Base-by-base conservation (phyloP, 352 stramenopile species). In the Phytophthora pinifolia region DNA sequence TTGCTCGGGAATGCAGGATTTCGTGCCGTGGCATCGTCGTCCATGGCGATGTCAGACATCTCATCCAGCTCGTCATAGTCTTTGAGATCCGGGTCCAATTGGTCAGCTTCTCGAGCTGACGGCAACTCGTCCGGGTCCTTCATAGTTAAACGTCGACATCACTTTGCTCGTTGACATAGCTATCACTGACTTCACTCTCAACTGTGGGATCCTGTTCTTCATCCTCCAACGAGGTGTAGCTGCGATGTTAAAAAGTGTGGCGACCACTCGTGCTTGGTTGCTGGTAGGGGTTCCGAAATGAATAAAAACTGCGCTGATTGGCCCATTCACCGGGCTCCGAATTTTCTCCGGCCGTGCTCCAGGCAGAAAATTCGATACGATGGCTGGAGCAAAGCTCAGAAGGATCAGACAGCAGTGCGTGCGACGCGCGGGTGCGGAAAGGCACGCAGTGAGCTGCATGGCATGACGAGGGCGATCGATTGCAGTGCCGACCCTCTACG, bases 161-260 rank as follows among this genome's bases (percentile, higher is more conserved):
- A 25, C 20, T 25, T 25, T 25, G 20, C 20, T 25, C 20, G 20
- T 25, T 3, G 3, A 25, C 20, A 25, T 25, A 25, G 20, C 20
- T 25, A 25, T 25, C 20, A 25, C 20, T 25, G 20, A 25, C 20
- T 1, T 25, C 20, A 25, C 20, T 25, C 20, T 25, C 20, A 25
- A 4, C 20, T 25, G 20, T 25, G 20, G 20, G 20, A 25, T 3
- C 20, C 20, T 25, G 20, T 25, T 25, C 20, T 25, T 25, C 20
- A 25, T 25, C 20, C 20, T 25, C 20, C 20, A 25, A 3, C 20
- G 3, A 25, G 20, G 20, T 25, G 31, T 66, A 55, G 62, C 51
- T 12, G 58, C 31, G 36, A 51, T 27, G 44, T 62, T 62, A 41
- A 67, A 54, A 18, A 67, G 33, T 63, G 46, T 14, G 14, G 17